Percentiles rank a stretch among this genome's conserved stretches.
phyloP scores from a whole-genome alignment of 495 filamentous ascomycete genomes.

The Delitschia confertaspora region DNA sequence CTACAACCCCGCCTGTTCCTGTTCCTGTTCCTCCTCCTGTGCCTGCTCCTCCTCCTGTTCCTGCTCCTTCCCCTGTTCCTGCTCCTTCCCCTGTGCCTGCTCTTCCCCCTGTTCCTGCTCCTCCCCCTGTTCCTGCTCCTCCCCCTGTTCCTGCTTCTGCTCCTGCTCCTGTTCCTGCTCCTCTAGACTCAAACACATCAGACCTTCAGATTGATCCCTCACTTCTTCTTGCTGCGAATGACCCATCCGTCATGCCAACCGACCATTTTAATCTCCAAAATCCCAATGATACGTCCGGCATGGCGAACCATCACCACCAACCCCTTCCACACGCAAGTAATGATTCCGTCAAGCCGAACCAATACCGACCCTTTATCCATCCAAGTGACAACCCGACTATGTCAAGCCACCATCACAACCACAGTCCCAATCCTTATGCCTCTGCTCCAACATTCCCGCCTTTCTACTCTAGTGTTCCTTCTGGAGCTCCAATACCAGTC shows the following conservation, averaged over 20 bases:
- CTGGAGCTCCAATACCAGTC: constrained; percentile 41
- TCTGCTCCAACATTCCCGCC: constrained; percentile 36
- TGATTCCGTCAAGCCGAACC: too few relatives aligned
- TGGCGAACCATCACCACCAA: neutral
- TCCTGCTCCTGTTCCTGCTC: too few relatives aligned
- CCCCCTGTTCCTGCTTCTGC: too few relatives aligned
- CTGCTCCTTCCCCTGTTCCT: too few relatives aligned
- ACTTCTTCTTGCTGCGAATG: constrained; percentile 41
- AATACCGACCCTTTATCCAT: too few relatives aligned
- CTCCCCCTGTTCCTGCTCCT: too few relatives aligned
- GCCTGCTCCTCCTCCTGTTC: too few relatives aligned
- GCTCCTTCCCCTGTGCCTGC: neutral
- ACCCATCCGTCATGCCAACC: constrained; percentile 38
- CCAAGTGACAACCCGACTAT: too few relatives aligned
- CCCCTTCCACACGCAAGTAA: neutral
- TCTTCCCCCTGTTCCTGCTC: too few relatives aligned
- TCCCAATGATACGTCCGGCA: constrained; percentile 3
- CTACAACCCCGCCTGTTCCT: neutral
- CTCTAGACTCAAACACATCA: neutral
- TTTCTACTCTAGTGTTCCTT: constrained; percentile 18
- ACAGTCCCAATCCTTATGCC: constrained; percentile 10
- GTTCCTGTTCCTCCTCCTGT: neutral
- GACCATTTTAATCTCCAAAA: constrained; percentile 27
- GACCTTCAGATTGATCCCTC: constrained; percentile 62
- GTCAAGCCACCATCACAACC: neutral